A percentile compares a stretch with the other conserved stretches of the same genome.
Evolutionary conservation across 2,329 filamentous ascomycete species (phyloP).

Genomic region (Xylariomycetidae sp.): DNA sequence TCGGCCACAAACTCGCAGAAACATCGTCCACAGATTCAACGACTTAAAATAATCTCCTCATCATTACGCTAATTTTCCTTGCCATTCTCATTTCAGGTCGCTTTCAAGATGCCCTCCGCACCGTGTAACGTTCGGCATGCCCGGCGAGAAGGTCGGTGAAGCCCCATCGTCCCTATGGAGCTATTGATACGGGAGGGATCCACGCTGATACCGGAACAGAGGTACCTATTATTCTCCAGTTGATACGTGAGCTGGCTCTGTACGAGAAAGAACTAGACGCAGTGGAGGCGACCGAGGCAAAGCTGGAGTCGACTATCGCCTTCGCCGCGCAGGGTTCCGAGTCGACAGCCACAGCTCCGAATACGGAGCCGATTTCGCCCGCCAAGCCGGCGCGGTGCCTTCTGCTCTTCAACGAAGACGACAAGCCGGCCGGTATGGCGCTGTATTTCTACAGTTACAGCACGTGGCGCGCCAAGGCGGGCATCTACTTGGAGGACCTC

Average conservation of each 20-base stretch:
- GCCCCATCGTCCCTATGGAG: slow-evolving; percentile 1
- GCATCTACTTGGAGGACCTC: slow-evolving; percentile 93
- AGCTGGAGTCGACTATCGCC: slow-evolving; percentile 70
- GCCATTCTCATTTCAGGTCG: no score
- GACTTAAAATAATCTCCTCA: no score
- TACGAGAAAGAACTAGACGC: slow-evolving; percentile 75
- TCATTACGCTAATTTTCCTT: no score
- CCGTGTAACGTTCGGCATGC: slow-evolving; percentile 50
- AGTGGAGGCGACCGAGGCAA: slow-evolving; percentile 74
- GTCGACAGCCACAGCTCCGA: slow-evolving; percentile 30
- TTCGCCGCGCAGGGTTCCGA: slow-evolving; percentile 58
- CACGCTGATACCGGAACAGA: slow-evolving; percentile 47
- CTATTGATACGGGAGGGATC: slow-evolving; percentile 7
- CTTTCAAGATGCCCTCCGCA: slow-evolving; percentile 25
- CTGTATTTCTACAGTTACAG: slow-evolving; percentile 95
- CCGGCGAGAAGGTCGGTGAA: slow-evolving; percentile 48
- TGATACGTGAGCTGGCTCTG: slow-evolving; percentile 81
- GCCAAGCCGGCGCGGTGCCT: slow-evolving; percentile 70
- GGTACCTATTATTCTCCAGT: slow-evolving; percentile 69
- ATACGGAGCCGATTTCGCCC: slow-evolving; percentile 51
- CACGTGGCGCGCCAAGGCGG: slow-evolving; percentile 83
- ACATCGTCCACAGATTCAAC: no score
- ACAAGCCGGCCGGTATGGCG: slow-evolving; percentile 66
- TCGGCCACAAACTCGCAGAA: no score
- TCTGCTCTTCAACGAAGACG: slow-evolving; percentile 51